These are phyloP conservation scores for Austropuccinia psidii DNA, from an alignment of 1,284 basidiomycete species.

Conservation along the genomic window DNA sequence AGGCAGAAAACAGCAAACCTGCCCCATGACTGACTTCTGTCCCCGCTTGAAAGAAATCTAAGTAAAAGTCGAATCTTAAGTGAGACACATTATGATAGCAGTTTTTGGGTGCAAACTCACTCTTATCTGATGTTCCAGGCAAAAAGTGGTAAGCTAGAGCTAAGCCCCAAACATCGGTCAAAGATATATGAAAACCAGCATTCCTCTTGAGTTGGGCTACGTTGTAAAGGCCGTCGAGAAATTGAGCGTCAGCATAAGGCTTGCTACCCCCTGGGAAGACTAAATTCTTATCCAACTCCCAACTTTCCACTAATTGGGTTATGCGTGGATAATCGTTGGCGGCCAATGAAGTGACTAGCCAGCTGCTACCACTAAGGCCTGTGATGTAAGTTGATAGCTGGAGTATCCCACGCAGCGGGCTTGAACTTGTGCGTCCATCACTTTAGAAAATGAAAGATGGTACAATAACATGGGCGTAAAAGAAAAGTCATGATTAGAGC, in stretches of 20 bases:
- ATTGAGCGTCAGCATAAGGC: background rate
- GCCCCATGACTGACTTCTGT: slow-evolving; percentile 17
- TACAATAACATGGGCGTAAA: background rate
- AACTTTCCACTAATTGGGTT: background rate
- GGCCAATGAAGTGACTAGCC: slow-evolving; percentile 40
- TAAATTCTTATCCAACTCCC: background rate
- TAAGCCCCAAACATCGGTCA: slow-evolving; percentile 8
- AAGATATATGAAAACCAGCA: slow-evolving; percentile 17
- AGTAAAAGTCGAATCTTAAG: too few relatives aligned
- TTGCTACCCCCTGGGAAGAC: slow-evolving; percentile 3
- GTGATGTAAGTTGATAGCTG: slow-evolving; percentile 45
- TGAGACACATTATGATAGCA: too few relatives aligned
- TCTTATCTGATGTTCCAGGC: background rate
- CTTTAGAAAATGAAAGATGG: background rate
- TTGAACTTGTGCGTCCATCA: slow-evolving; percentile 5
- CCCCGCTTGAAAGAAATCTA: background rate
- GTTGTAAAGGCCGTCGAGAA: background rate
- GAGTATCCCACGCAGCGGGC: slow-evolving; percentile 43
- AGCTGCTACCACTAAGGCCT: slow-evolving; percentile 45
- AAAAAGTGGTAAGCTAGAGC: slow-evolving; percentile 18
- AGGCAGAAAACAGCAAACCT: slow-evolving; percentile 1
- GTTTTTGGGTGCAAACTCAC: background rate
- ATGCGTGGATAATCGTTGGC: slow-evolving; percentile 42
- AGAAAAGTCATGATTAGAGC: too few relatives aligned
- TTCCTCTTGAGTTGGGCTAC: background rate